Evolutionary conservation across 768 basidiomycete species (phyloP).

Genomic region (Dioszegia aurantiaca): DNA sequence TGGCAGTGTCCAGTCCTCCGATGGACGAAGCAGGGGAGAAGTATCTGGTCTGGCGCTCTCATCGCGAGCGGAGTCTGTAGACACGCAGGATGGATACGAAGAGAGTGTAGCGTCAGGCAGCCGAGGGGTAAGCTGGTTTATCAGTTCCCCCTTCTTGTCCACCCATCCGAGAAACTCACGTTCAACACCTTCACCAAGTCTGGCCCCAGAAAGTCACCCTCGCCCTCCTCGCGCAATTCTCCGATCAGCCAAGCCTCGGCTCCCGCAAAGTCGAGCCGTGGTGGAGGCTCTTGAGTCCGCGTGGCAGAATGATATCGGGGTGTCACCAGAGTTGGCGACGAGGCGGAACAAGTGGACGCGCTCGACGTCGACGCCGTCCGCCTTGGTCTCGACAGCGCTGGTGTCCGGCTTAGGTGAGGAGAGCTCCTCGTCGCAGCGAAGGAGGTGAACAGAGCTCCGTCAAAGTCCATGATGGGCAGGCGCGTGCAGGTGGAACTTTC

Average conservation of each 20-base stretch:
- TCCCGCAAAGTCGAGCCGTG: neutral
- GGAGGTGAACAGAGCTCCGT: neutral
- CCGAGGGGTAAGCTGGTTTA: neutral
- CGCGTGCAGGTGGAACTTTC: too few species aligned
- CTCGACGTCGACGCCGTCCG: neutral
- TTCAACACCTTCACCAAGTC: neutral
- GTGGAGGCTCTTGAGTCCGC: neutral
- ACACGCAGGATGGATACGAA: neutral
- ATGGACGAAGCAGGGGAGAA: neutral
- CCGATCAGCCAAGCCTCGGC: neutral
- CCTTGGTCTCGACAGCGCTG: neutral
- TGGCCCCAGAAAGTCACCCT: neutral
- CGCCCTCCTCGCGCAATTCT: neutral
- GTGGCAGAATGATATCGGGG: neutral
- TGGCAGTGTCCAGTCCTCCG: neutral
- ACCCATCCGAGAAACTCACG: neutral
- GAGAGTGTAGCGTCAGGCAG: neutral
- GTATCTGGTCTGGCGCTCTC: neutral
- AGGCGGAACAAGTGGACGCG: neutral
- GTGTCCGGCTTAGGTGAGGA: neutral
- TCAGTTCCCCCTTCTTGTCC: neutral
- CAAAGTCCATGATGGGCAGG: neutral
- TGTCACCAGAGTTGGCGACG: neutral
- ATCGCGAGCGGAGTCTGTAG: neutral
- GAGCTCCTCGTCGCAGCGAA: neutral